Evolutionary conservation across 2,329 filamentous ascomycete species (phyloP).

Genomic region (Grosmannia clavigera): DNA sequence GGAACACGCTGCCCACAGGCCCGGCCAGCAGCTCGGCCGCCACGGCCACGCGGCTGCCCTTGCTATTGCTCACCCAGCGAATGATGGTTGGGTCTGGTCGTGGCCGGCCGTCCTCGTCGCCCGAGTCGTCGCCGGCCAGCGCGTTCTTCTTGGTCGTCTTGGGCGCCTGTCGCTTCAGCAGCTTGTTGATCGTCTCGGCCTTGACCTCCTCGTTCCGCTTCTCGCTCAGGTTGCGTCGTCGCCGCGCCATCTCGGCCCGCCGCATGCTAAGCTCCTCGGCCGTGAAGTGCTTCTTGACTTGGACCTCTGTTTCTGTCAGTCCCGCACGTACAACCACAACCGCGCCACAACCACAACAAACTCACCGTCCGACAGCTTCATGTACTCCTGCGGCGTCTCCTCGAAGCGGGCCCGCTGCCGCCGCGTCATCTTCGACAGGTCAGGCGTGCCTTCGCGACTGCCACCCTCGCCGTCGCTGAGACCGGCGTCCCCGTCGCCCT

Average conservation of each 20-base stretch:
- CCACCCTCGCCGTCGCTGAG: slow-evolving; percentile 23
- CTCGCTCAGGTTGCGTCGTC: slow-evolving; percentile 49
- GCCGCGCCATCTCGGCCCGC: slow-evolving; percentile 48
- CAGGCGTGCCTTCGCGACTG: slow-evolving; percentile 37
- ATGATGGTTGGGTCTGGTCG: slow-evolving; percentile 42
- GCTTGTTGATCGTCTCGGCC: slow-evolving; percentile 83
- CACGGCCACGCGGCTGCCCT: slow-evolving; percentile 50
- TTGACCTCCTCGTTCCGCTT: slow-evolving; percentile 50
- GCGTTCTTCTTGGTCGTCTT: slow-evolving; percentile 49
- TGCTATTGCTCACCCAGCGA: slow-evolving; percentile 57
- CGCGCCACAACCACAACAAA: neutral
- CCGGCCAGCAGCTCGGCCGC: slow-evolving; percentile 55
- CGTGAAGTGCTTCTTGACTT: slow-evolving; percentile 50
- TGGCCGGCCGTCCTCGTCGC: slow-evolving; percentile 29
- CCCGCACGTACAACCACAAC: neutral
- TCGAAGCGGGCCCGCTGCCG: slow-evolving; percentile 48
- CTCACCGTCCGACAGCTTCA: slow-evolving; percentile 50
- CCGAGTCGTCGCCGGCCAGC: slow-evolving; percentile 32
- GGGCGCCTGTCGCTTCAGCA: slow-evolving; percentile 74
- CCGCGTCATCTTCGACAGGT: slow-evolving; percentile 48
- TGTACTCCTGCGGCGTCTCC: slow-evolving; percentile 36
- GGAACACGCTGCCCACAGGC: slow-evolving; percentile 49
- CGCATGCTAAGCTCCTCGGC: slow-evolving; percentile 51
- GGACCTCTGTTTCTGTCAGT: slow-evolving; percentile 34
- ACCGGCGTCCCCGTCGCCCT: slow-evolving; percentile 26